A percentile compares a stretch with the other conserved stretches of the same genome.
These are phyloP conservation scores for Didymella arachidicola DNA, from an alignment of 2,329 filamentous ascomycete genomes.

Conservation along the genomic window DNA sequence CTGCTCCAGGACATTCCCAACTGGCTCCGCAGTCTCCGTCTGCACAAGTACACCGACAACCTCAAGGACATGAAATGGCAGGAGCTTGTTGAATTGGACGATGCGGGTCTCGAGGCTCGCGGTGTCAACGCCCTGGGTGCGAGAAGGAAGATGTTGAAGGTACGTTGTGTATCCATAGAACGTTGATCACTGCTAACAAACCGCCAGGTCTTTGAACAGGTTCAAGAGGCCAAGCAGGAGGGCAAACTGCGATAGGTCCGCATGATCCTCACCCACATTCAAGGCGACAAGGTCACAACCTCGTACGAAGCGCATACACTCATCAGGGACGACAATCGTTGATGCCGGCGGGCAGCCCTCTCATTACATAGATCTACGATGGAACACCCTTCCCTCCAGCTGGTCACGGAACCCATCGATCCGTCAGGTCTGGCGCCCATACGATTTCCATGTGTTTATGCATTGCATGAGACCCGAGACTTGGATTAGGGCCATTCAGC, in stretches of 20 bases:
- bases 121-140: slow-evolving; percentile 96
- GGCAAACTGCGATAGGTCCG: slow-evolving; percentile 50
- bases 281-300: slow-evolving; percentile 4
- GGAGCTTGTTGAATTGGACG: slow-evolving; percentile 88
- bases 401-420: slow-evolving; percentile 31
- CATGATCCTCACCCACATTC: neutral
- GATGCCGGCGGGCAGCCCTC: neutral
- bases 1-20: slow-evolving; percentile 93
- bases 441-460: slow-evolving; percentile 28
- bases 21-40: slow-evolving; percentile 90
- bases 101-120: slow-evolving; percentile 88
- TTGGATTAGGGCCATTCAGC: slow-evolving; percentile 12
- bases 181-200: slow-evolving; percentile 39
- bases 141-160: slow-evolving; percentile 97
- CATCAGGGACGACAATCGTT: neutral
- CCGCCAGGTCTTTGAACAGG: slow-evolving; percentile 90
- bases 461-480: slow-evolving; percentile 19
- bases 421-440: slow-evolving; percentile 37
- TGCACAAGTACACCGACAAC: slow-evolving; percentile 99
- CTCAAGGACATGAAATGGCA: slow-evolving; percentile 97
- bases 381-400: slow-evolving; percentile 33
- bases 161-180: slow-evolving; percentile 45
- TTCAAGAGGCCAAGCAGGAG: slow-evolving; percentile 68
- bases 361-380: slow-evolving; percentile 34
- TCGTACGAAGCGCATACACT: neutral